Percentiles rank a stretch among this genome's conserved stretches.
Evolutionary conservation across 495 filamentous ascomycete species (phyloP).

Genomic region (Aspergillus conjunctus): DNA sequence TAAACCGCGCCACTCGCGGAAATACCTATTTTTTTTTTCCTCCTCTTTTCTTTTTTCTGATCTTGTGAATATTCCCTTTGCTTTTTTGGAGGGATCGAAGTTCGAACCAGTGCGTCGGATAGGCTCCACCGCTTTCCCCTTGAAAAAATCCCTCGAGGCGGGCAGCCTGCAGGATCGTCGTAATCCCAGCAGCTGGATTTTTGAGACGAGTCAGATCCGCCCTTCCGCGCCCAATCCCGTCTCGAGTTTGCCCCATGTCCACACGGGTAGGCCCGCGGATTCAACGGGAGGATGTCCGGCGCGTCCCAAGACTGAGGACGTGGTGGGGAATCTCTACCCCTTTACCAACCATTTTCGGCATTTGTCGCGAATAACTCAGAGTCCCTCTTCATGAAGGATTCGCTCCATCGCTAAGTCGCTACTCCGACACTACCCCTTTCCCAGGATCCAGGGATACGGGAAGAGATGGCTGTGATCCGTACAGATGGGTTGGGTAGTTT

Average conservation of each 20-base stretch:
- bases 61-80: neutral
- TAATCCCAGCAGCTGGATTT: neutral
- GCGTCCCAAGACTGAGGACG: slow-evolving; percentile 15
- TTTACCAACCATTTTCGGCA: neutral
- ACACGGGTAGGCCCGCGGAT: slow-evolving; percentile 19
- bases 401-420: no score
- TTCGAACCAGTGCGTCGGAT: slow-evolving; percentile 25
- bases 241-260: neutral
- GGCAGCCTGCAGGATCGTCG: neutral
- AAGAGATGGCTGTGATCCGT: slow-evolving; percentile 5
- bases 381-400: no score
- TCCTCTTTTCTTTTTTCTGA: slow-evolving; percentile 7
- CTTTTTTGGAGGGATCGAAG: neutral
- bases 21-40: neutral
- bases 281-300: slow-evolving; percentile 8
- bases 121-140: slow-evolving; percentile 10
- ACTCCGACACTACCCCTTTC: no score
- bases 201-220: slow-evolving; percentile 8
- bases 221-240: slow-evolving; percentile 5
- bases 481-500: neutral
- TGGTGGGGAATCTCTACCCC: slow-evolving; percentile 4
- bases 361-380: neutral
- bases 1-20: slow-evolving; percentile 16
- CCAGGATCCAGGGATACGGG: neutral
- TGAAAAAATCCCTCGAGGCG: neutral